phyloP scores from a whole-genome alignment of 257 asterid genomes.

The Hygrophila difformis region DNA sequence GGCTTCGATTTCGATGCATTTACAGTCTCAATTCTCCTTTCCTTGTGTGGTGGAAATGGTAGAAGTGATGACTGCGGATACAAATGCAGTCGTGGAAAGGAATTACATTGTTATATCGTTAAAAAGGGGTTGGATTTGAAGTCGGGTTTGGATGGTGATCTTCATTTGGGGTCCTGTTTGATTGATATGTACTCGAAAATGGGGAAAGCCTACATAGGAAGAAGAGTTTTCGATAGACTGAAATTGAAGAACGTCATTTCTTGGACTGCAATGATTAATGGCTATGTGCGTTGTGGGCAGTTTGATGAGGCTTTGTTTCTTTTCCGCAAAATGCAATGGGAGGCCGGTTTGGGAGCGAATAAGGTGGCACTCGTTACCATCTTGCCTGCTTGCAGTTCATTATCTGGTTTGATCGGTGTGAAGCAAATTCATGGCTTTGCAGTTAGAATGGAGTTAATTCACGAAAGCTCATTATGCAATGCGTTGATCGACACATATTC shows the following conservation, averaged over 20 bases:
- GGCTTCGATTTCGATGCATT: slow-evolving; percentile 44
- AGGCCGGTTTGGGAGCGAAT: slow-evolving; percentile 24
- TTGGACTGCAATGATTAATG: slow-evolving; percentile 66
- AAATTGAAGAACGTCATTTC: slow-evolving; percentile 35
- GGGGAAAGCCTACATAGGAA: slow-evolving; percentile 28
- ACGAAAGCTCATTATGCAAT: slow-evolving; percentile 37
- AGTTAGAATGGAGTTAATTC: slow-evolving; percentile 35
- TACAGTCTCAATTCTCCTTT: slow-evolving; percentile 45
- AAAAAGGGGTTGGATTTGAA: slow-evolving; percentile 28
- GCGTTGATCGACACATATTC: slow-evolving; percentile 51
- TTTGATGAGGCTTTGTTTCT: slow-evolving; percentile 43
- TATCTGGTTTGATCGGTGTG: slow-evolving; percentile 41
- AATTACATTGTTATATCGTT: slow-evolving; percentile 45
- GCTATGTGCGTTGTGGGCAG: slow-evolving; percentile 34
- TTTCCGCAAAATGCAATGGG: slow-evolving; percentile 47
- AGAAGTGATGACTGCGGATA: slow-evolving; percentile 4
- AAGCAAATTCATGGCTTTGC: slow-evolving; percentile 68
- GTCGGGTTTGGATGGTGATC: slow-evolving; percentile 22
- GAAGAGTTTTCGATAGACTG: slow-evolving; percentile 41
- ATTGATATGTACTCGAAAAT: slow-evolving; percentile 55
- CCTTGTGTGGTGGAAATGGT: slow-evolving; percentile 26
- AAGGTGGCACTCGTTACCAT: slow-evolving; percentile 51
- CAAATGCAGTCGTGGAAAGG: slow-evolving; percentile 34
- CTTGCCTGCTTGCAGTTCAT: slow-evolving; percentile 46
- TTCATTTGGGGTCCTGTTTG: slow-evolving; percentile 58